Conservation (phyloP, 805 yeast genomes). For the Lachancea mirantina region DNA sequence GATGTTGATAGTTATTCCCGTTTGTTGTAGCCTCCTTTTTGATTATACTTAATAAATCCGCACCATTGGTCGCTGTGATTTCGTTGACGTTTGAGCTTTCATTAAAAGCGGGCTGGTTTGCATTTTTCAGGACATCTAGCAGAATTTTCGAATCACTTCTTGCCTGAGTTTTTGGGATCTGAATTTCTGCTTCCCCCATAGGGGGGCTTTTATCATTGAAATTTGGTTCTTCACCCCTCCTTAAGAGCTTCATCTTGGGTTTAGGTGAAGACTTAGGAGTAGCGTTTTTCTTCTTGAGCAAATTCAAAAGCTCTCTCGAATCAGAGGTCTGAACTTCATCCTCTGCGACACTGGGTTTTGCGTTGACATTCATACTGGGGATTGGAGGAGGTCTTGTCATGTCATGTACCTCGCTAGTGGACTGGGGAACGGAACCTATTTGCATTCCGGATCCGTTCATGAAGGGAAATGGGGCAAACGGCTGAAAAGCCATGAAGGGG, state of each 20-base stretch:
- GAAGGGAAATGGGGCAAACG: constrained; percentile 31
- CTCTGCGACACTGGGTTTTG: constrained; percentile 8
- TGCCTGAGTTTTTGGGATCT: neutral
- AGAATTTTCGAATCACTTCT: constrained; percentile 14
- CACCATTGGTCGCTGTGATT: neutral
- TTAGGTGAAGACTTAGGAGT: neutral
- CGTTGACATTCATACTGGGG: constrained; percentile 9
- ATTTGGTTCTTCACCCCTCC: constrained; percentile 4
- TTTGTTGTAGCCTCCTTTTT: neutral
- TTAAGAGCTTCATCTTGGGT: constrained; percentile 4
- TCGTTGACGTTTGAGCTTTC: too few relatives aligned
- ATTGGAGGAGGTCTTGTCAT: constrained; percentile 13
- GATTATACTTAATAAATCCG: neutral
- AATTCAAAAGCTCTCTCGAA: constrained; percentile 10
- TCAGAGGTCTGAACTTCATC: constrained; percentile 11
- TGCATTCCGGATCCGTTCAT: constrained; percentile 17
- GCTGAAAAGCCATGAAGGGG: constrained; percentile 21
- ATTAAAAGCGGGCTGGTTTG: constrained; percentile 4
- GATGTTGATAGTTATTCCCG: constrained; percentile 1
- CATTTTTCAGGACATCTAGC: constrained; percentile 14
- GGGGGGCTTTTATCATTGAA: neutral
- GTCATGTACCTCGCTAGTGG: constrained; percentile 7
- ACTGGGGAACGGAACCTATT: constrained; percentile 7
- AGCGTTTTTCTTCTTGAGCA: constrained; percentile 5
- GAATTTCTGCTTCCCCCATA: neutral